Percentiles rank a stretch among this genome's conserved stretches.
Conservation (phyloP, 768 basidiomycete genomes). For the Amanita phalloides region DNA sequence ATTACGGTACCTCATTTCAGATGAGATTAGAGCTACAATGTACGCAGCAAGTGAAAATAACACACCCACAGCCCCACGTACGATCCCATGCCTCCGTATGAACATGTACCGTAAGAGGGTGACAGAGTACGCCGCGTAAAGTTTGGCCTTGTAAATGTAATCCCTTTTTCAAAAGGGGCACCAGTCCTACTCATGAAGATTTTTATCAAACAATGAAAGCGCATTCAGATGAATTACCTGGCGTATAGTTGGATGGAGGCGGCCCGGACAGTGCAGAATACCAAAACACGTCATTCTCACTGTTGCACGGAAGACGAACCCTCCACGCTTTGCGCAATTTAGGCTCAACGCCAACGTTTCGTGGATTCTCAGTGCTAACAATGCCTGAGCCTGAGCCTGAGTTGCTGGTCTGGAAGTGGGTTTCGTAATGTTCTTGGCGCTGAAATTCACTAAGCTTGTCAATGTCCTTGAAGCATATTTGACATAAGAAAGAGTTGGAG, state of each 20-base stretch:
- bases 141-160: slow-evolving; percentile 42
- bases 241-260: slow-evolving; percentile 48
- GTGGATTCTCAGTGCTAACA: neutral
- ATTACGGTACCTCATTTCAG: slow-evolving; percentile 57
- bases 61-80: slow-evolving; percentile 67
- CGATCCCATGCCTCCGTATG: slow-evolving; percentile 47
- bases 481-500: neutral
- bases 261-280: slow-evolving; percentile 28
- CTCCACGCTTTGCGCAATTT: slow-evolving; percentile 2
- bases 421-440: slow-evolving; percentile 45
- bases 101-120: slow-evolving; percentile 51
- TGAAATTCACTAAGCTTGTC: slow-evolving; percentile 21
- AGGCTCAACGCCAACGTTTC: neutral
- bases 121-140: slow-evolving; percentile 52
- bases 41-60: slow-evolving; percentile 5
- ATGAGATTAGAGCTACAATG: neutral
- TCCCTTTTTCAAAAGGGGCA: slow-evolving; percentile 49
- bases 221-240: slow-evolving; percentile 29
- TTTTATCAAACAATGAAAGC: neutral
- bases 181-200: slow-evolving; percentile 35
- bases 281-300: slow-evolving; percentile 54
- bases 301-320: slow-evolving; percentile 6
- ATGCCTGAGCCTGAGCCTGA: neutral
- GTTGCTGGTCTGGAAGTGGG: slow-evolving; percentile 24
- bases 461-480: slow-evolving; percentile 31